Base-by-base conservation (phyloP, 169 alveolate genomes). In the Plasmodium chabaudi region DNA sequence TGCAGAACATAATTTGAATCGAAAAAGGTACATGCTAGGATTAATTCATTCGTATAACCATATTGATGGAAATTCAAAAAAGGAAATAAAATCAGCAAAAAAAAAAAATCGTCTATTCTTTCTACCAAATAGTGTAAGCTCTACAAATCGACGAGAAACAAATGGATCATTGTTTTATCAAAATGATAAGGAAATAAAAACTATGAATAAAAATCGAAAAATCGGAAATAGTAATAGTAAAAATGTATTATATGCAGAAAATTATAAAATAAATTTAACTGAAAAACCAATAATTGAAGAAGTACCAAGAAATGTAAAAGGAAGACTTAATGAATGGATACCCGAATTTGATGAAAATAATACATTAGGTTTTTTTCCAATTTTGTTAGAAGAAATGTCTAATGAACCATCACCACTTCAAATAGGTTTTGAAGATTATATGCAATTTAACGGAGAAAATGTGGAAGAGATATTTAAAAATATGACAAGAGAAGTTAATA, bases 351-450 rank as follows among this genome's bases (percentile, higher is more conserved):
- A 71, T 13, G 93, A 92, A 19, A 79, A 91, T 60, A 92, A 94
- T 74, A 94, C 90, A 13, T 70, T 92, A 72, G 91, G 94, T 0
- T 94, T 94, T 93, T 92, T 94, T 55, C 96, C 96, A 1, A 92
- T 94, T 9, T 56, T 94, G 64, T 73, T 94, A 23, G 96, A 94
- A 68, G 94, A 94, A 61, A 92, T 88, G 86, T 92, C 96, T n/a
- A 75, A 90, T 60, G 88, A 88, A 60, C 96, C 96, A 23, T 84
- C 94, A 13, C 96, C 96, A 42, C 87, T 94, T 34, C 96, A 94
- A 73, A 67, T 94, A 64, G 96, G 96, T 1, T 94, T 92, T 64
- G 96, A 94, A 77, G 96, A 94, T 44, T 73, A 93, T 27, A 89
- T 94, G 60, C 88, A 87, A 21, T 94, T 94, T 61, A 74, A 94